A percentile compares a stretch with the other conserved stretches of the same genome.
phyloP scores from a whole-genome alignment of 768 basidiomycete species.

The Phanerochaete sordida region DNA sequence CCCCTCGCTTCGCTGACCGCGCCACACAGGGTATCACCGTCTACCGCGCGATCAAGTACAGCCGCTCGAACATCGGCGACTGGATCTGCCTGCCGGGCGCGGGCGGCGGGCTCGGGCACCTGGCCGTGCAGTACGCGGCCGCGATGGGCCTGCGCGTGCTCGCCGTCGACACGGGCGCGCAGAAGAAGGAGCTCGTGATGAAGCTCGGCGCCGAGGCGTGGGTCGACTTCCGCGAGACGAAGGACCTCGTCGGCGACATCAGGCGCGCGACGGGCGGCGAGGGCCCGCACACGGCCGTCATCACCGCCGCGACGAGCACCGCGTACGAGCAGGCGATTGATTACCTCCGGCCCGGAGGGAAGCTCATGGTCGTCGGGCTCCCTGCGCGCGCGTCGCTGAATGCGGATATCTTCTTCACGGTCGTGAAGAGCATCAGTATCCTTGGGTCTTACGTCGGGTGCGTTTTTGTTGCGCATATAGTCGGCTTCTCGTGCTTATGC shows the following conservation, averaged over 20 bases:
- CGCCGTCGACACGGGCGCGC: slow-evolving; percentile 75
- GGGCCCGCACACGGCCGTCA: slow-evolving; percentile 70
- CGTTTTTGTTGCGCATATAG: slow-evolving; percentile 6
- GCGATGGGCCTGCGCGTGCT: slow-evolving; percentile 77
- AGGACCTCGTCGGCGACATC: slow-evolving; percentile 65
- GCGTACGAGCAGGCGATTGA: slow-evolving; percentile 60
- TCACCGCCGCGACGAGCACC: slow-evolving; percentile 47
- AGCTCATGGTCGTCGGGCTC: slow-evolving; percentile 76
- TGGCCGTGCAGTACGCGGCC: slow-evolving; percentile 80
- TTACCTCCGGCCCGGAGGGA: slow-evolving; percentile 72
- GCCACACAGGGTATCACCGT: slow-evolving; percentile 68
- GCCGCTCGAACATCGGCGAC: slow-evolving; percentile 60
- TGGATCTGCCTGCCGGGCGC: slow-evolving; percentile 78
- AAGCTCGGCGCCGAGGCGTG: slow-evolving; percentile 70
- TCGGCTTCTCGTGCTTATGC: slow-evolving; percentile 9
- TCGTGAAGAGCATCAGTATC: slow-evolving; percentile 59
- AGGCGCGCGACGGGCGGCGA: slow-evolving; percentile 57
- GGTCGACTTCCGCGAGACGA: slow-evolving; percentile 73
- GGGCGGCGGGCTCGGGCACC: slow-evolving; percentile 80
- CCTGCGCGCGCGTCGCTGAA: slow-evolving; percentile 52
- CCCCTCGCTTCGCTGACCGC: not conserved
- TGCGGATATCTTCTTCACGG: slow-evolving; percentile 70
- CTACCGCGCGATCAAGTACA: slow-evolving; percentile 81
- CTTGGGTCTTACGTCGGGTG: slow-evolving; percentile 41
- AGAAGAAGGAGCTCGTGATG: slow-evolving; percentile 60